Evolutionary conservation across 495 filamentous ascomycete species (phyloP).

Genomic region (Hyphodiscus hymeniophilus): DNA sequence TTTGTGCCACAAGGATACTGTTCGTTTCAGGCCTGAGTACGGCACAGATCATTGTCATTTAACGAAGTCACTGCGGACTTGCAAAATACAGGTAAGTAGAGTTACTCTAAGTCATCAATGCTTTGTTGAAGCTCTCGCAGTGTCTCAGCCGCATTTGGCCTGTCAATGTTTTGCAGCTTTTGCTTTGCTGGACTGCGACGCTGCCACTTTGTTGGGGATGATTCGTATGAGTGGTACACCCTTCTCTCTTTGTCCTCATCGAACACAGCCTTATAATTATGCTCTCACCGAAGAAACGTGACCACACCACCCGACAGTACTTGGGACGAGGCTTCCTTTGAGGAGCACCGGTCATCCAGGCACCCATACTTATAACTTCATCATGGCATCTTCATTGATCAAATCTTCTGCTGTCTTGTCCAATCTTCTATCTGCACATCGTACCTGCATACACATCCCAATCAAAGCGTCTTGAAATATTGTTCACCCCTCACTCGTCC

Average conservation of each 20-base stretch:
- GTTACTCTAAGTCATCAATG: neutral
- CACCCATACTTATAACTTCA: conserved; percentile 17
- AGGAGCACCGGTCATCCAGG: conserved; percentile 25
- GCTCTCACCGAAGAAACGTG: neutral
- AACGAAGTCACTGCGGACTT: neutral
- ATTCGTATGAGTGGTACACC: neutral
- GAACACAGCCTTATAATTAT: neutral
- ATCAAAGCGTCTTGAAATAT: neutral
- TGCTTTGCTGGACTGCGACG: neutral
- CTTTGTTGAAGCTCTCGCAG: neutral
- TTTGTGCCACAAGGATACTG: no score
- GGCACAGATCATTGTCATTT: no score
- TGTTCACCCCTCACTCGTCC: neutral
- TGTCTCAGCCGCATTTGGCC: neutral
- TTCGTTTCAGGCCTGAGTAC: no score
- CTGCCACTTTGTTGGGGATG: neutral
- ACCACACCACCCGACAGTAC: neutral
- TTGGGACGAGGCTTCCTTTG: conserved; percentile 8
- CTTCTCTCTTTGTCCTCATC: neutral
- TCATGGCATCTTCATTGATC: conserved; percentile 11
- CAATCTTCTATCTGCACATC: conserved; percentile 15
- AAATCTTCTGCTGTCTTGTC: conserved; percentile 4
- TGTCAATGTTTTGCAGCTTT: no score
- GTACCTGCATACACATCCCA: conserved; percentile 11
- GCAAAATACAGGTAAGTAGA: neutral